Base-by-base conservation (phyloP, 2,329 filamentous ascomycete genomes). In the Fusarium tricinctum region DNA sequence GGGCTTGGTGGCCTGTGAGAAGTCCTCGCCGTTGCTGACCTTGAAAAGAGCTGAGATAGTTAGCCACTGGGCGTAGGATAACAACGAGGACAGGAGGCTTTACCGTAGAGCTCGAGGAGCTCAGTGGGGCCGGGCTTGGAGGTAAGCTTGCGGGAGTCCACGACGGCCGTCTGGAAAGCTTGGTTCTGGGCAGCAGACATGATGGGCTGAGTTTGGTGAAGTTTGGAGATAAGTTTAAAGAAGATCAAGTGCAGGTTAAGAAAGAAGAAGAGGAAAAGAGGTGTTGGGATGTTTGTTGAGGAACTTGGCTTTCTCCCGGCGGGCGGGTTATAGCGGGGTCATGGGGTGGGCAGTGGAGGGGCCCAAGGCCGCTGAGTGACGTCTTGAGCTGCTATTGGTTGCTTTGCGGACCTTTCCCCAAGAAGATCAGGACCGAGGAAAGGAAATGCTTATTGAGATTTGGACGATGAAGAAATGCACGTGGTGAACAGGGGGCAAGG, bases 81-180 rank as follows among this genome's bases (percentile, higher is more conserved):
- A 3, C 3, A 22, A 28, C 13, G 39, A 56, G 22, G 44, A 33
- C 56, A 33, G 55, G 17, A 30, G 35, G 35, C 56, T 85, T 63
- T 76, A 88, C 86, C 85, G 76, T 88, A 88, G 72, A 88, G 81
- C 75, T 88, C 80, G 73, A 93, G 87, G 47, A 92, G 83, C 69
- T 92, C 87, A 20, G 88, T 84, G 80, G 88, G 86, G 76, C 70
- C 77, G 53, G 90, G 90, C 85, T 90, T 90, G 70, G 82, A 78
- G 71, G 86, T 87, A 69, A 92, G 84, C 85, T 91, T 90, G 81
- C 88, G 88, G 81, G 86, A 88, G 80, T 92, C 89, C 69, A 76
- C 77, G 73, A 85, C 82, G 66, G 89, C 89, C 78, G 81, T 83
- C 70, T 86, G 73, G 82, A 89, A 89, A 60, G 80, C 83, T 54